Percentiles rank a stretch among this genome's conserved stretches.
These are phyloP conservation scores for Omphalea diandra DNA, from an alignment of 441 rosid species.

Conservation along the genomic window DNA sequence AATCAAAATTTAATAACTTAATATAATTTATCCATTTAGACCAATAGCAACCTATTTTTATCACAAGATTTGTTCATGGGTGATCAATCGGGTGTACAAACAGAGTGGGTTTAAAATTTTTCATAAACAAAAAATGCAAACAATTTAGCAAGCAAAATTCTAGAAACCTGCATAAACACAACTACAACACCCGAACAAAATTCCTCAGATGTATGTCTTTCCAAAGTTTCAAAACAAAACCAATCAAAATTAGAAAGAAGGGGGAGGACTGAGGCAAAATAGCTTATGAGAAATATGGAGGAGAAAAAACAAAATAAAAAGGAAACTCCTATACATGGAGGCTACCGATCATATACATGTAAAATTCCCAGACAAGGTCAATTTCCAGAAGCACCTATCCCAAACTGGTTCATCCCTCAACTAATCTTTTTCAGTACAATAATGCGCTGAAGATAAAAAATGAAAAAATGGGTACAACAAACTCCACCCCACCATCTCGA, in stretches of 20 bases:
- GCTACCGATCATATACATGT: constrained; percentile 43
- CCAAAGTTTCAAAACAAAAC: neutral
- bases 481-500: constrained; percentile 35
- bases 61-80: too few relatives aligned
- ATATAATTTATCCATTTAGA: too few relatives aligned
- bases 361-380: constrained; percentile 29
- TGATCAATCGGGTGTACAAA: too few relatives aligned
- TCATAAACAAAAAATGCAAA: too few relatives aligned
- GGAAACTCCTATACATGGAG: constrained; percentile 44
- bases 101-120: too few relatives aligned
- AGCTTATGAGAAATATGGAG: neutral
- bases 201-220: neutral
- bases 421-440: constrained; percentile 41
- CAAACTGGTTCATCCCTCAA: constrained; percentile 30
- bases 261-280: constrained; percentile 8
- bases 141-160: too few relatives aligned
- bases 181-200: neutral
- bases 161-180: too few relatives aligned
- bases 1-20: too few relatives aligned
- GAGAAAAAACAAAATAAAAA: neutral
- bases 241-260: constrained; percentile 6
- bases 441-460: constrained; percentile 52
- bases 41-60: too few relatives aligned
- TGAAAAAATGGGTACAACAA: constrained; percentile 56
- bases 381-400: constrained; percentile 30